These are phyloP conservation scores for Pleurotus giganteus DNA, from an alignment of 768 basidiomycete species.

Conservation along the genomic window DNA sequence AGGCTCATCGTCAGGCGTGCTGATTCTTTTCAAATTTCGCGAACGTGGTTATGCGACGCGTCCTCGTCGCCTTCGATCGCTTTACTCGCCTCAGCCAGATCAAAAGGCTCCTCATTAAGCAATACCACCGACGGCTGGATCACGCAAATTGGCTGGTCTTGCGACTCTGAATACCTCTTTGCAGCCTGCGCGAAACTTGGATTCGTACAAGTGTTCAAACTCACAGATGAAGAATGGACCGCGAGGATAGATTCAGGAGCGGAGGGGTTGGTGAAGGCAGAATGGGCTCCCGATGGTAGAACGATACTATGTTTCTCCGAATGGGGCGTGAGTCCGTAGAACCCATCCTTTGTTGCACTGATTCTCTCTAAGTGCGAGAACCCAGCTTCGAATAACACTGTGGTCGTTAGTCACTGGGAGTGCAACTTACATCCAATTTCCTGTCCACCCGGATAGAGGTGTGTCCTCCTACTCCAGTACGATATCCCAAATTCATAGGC, in stretches of 20 bases:
- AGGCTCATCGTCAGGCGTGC: conserved; percentile 81
- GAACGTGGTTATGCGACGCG: conserved; percentile 71
- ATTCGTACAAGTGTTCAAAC: conserved; percentile 72
- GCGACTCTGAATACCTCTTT: conserved; percentile 83
- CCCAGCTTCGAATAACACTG: conserved; percentile 78
- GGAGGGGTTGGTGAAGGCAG: conserved; percentile 82
- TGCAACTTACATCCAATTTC: conserved; percentile 85
- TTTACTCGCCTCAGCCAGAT: conserved; percentile 34
- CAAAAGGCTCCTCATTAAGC: conserved; percentile 26
- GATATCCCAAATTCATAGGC: background rate
- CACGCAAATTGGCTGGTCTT: conserved; percentile 82
- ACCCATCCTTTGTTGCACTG: background rate
- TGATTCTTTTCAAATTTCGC: conserved; percentile 78
- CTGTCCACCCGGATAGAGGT: conserved; percentile 82
- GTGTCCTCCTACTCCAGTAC: conserved; percentile 12
- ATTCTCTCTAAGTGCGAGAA: conserved; percentile 9
- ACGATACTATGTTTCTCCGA: conserved; percentile 88
- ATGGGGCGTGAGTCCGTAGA: conserved; percentile 74
- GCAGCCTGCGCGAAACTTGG: conserved; percentile 75
- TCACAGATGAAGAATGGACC: conserved; percentile 77
- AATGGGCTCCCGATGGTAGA: conserved; percentile 88
- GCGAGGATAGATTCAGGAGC: conserved; percentile 77
- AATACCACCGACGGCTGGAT: conserved; percentile 42
- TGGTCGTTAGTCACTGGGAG: conserved; percentile 78
- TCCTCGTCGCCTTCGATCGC: conserved; percentile 50